Conservation (phyloP, 352 stramenopile species). For the Pilasporangium apinafurcum region DNA sequence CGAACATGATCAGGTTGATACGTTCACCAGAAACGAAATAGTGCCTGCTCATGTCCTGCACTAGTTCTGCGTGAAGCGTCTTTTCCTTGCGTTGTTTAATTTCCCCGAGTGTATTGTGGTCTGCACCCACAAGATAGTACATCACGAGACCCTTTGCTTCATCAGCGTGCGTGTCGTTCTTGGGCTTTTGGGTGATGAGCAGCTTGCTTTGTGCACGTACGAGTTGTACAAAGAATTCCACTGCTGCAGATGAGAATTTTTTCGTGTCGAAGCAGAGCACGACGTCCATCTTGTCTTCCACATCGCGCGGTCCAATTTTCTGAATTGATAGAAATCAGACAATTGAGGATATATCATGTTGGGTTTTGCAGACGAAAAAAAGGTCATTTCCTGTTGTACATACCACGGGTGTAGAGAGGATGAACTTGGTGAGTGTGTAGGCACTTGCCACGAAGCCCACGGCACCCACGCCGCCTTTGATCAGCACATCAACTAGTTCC, state of each 20-base stretch:
- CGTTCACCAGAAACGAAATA: constrained; percentile 63
- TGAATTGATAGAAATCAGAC: constrained; percentile 13
- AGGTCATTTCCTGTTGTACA: no score
- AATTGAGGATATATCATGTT: background rate
- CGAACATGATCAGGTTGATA: constrained; percentile 72
- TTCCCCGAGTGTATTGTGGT: constrained; percentile 30
- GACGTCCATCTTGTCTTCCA: constrained; percentile 63
- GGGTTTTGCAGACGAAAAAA: background rate
- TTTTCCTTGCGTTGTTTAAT: constrained; percentile 64
- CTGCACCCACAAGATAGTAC: constrained; percentile 55
- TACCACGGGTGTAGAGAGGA: constrained; percentile 64
- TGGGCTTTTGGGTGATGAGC: constrained; percentile 35
- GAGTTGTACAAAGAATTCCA: constrained; percentile 67
- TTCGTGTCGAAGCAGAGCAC: constrained; percentile 70
- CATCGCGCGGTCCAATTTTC: constrained; percentile 43
- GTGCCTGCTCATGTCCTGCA: constrained; percentile 31
- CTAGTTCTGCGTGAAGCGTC: constrained; percentile 27
- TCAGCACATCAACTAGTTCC: constrained; percentile 40
- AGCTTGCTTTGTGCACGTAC: constrained; percentile 60
- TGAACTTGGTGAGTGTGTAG: constrained; percentile 79
- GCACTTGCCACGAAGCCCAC: constrained; percentile 68
- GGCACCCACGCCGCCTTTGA: constrained; percentile 68
- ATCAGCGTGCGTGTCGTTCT: constrained; percentile 19
- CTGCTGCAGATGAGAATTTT: constrained; percentile 29
- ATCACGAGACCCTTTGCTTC: constrained; percentile 14